Conservation (phyloP, 495 filamentous ascomycete genomes). For the Trypethelium eluteriae region DNA sequence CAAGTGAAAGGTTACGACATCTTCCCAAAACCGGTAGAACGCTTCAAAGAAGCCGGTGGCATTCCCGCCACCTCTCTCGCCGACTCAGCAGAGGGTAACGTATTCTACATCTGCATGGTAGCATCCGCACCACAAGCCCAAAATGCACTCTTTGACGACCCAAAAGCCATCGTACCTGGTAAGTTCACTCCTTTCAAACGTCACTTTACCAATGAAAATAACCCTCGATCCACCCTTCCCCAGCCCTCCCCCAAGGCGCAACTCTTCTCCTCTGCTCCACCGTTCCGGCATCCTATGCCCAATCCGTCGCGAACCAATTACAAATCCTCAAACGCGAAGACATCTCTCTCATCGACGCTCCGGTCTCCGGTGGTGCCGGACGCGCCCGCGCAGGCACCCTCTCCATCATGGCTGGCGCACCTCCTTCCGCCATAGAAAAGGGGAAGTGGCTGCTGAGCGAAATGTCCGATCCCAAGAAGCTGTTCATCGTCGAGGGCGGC, state of each 20-base stretch:
- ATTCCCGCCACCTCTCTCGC: slow-evolving; percentile 52
- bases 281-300: slow-evolving; percentile 59
- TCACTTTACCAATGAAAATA: slow-evolving; percentile 22
- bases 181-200: neutral
- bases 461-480: slow-evolving; percentile 53
- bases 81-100: slow-evolving; percentile 53
- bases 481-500: slow-evolving; percentile 67
- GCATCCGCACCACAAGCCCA: slow-evolving; percentile 65
- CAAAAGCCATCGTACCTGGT: slow-evolving; percentile 45
- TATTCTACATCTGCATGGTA: slow-evolving; percentile 70
- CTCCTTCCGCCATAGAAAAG: slow-evolving; percentile 48
- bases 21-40: slow-evolving; percentile 62
- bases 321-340: slow-evolving; percentile 49
- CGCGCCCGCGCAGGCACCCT: slow-evolving; percentile 69
- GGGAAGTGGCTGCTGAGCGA: slow-evolving; percentile 54
- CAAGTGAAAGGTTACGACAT: slow-evolving; percentile 69
- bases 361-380: slow-evolving; percentile 68
- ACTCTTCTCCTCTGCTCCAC: slow-evolving; percentile 68
- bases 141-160: slow-evolving; percentile 53
- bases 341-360: slow-evolving; percentile 62
- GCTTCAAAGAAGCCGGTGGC: slow-evolving; percentile 60
- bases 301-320: slow-evolving; percentile 51
- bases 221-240: slow-evolving; percentile 19
- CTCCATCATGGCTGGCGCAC: slow-evolving; percentile 70
- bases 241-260: slow-evolving; percentile 40